Base-by-base conservation (phyloP, 768 basidiomycete species). In the Cubamyces sp. region DNA sequence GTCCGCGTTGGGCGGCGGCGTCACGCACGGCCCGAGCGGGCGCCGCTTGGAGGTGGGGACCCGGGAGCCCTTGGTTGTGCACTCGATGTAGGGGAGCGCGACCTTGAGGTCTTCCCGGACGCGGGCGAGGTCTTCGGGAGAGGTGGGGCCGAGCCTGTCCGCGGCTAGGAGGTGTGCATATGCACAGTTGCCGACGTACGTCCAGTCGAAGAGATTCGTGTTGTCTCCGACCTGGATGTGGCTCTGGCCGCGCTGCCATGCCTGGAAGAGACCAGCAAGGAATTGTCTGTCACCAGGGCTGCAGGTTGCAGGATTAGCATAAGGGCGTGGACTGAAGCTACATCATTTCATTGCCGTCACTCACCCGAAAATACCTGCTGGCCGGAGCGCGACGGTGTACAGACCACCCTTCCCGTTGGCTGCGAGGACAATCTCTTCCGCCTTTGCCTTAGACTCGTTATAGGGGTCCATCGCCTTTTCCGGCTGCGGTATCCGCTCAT, bases 311-410 rank as follows among this genome's bases (percentile, higher is more conserved):
- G n/a, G n/a, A n/a, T n/a, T n/a, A n/a, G n/a, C n/a, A n/a, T n/a
- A n/a, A n/a, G n/a, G n/a, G n/a, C n/a, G n/a, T n/a, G n/a, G n/a
- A n/a, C n/a, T n/a, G n/a, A n/a, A n/a, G n/a, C n/a, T n/a, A n/a
- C n/a, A n/a, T n/a, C n/a, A n/a, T n/a, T n/a, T n/a, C 14, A 16
- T 9, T 46, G 48, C 40, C 41, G 0, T 15, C 14, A 74, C 87
- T 54, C 64, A 92, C 94, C 97, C 97, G 69, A 98, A 98, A 68
- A 98, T 97, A 2, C 96, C 95, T 18, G 96, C 88, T 1, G 96
- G 96, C 41, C 97, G 81, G 45, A 98, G 76, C 15, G 95, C 91
- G 48, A 96, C 93, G 1, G 97, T 98, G 64, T 92, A 75, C 6
- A 98, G 79, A 15, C 91, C 93, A 21, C 83, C 84, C 68, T 88